Percentiles rank a stretch among this genome's conserved stretches.
Conservation (phyloP, 371 early-diverging fungal species). For the Parasitella parasitica region DNA sequence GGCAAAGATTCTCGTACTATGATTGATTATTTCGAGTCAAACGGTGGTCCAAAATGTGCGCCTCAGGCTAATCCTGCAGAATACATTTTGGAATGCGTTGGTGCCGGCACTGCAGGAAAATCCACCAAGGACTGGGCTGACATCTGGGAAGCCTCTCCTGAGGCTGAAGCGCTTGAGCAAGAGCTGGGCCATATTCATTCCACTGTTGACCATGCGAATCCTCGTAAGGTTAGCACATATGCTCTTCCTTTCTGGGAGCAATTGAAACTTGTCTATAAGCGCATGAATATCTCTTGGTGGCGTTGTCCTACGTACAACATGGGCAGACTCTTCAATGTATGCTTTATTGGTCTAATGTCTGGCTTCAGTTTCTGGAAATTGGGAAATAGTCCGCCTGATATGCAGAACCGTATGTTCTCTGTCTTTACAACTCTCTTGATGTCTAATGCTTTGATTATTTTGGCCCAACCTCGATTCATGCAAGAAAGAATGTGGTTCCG, state of each 20-base stretch:
- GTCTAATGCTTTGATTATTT: constrained; percentile 64
- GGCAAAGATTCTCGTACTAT: constrained; percentile 53
- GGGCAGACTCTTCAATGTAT: constrained; percentile 54
- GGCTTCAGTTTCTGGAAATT: constrained; percentile 77
- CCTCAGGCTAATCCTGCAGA: constrained; percentile 51
- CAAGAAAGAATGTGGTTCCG: constrained; percentile 68
- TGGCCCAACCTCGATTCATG: constrained; percentile 72
- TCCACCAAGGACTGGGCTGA: constrained; percentile 60
- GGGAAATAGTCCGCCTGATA: constrained; percentile 53
- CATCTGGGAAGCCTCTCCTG: constrained; percentile 56
- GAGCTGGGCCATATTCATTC: constrained; percentile 38
- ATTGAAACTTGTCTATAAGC: constrained; percentile 52
- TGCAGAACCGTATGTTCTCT: constrained; percentile 70
- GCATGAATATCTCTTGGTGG: constrained; percentile 66
- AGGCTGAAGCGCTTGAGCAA: constrained; percentile 29
- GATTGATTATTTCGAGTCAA: constrained; percentile 64
- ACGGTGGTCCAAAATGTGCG: constrained; percentile 59
- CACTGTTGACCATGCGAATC: constrained; percentile 18
- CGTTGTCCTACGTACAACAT: constrained; percentile 67
- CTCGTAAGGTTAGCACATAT: constrained; percentile 21
- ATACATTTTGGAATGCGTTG: constrained; percentile 57
- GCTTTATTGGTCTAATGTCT: constrained; percentile 56
- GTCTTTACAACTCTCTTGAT: constrained; percentile 68
- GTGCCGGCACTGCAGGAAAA: constrained; percentile 58
- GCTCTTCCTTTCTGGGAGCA: constrained; percentile 37